These are phyloP conservation scores for Chlorencoelia australis DNA, from an alignment of 2,329 filamentous ascomycete genomes.

Conservation along the genomic window DNA sequence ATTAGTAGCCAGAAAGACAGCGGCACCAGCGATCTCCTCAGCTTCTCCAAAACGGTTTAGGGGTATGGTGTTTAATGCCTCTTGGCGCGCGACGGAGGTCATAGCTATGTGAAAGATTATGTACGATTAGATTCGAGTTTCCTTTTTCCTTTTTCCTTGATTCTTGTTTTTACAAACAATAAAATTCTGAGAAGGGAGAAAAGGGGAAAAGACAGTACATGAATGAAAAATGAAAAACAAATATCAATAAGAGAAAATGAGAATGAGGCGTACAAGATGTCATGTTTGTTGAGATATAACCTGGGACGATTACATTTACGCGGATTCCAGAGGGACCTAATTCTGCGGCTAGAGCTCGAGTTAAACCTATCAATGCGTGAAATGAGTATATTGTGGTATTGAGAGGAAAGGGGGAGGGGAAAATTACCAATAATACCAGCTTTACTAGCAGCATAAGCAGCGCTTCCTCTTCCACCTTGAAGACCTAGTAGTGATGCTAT, in stretches of 20 bases:
- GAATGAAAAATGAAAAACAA: neutral
- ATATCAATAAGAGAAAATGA: too few species aligned
- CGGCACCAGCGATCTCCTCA: constrained; percentile 73
- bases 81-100: constrained; percentile 27
- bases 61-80: constrained; percentile 46
- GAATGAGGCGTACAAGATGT: constrained; percentile 58
- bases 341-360: constrained; percentile 55
- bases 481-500: constrained; percentile 65
- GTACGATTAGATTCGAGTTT: neutral
- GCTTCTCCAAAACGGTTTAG: constrained; percentile 54
- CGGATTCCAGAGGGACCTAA: constrained; percentile 52
- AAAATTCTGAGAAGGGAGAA: neutral
- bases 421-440: constrained; percentile 61
- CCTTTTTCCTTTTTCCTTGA: constrained; percentile 5
- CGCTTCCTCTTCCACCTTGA: constrained; percentile 59
- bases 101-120: too few species aligned
- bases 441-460: constrained; percentile 70
- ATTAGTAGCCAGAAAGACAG: constrained; percentile 66
- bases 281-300: constrained; percentile 78
- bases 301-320: constrained; percentile 72
- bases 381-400: neutral
- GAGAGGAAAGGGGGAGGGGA: neutral
- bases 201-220: neutral
- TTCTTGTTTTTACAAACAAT: constrained; percentile 14
- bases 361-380: constrained; percentile 43